A percentile compares a stretch with the other conserved stretches of the same genome.
Evolutionary conservation across 202 grass and related monocot genomes (phyloP).

Genomic region (Bolboschoenoplectus hybrid): DNA sequence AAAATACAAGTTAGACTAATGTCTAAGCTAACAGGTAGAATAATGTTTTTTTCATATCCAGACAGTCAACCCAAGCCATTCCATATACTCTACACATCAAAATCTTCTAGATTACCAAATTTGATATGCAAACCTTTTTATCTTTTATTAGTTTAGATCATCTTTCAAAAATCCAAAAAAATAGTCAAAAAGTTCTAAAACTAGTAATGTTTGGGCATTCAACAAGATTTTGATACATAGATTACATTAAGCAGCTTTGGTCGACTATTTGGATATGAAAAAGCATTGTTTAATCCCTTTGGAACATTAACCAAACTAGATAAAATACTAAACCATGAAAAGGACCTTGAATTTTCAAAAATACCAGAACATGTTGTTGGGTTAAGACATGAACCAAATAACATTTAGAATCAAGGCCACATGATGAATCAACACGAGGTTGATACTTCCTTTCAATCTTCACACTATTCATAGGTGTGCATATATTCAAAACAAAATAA

Average conservation of each 20-base stretch:
- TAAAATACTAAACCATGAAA: background rate
- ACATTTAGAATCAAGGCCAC: background rate
- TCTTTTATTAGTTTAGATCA: background rate
- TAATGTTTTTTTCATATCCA: background rate
- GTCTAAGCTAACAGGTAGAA: background rate
- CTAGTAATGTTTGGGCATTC: background rate
- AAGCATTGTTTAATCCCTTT: background rate
- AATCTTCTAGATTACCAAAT: background rate
- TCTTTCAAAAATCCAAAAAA: background rate
- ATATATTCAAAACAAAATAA: conserved; percentile 25
- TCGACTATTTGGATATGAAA: background rate
- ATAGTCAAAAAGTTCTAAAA: background rate
- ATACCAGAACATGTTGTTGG: background rate
- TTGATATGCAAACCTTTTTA: background rate
- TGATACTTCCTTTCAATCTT: background rate
- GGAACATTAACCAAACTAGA: background rate
- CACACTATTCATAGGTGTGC: background rate
- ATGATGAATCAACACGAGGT: background rate
- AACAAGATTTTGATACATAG: background rate
- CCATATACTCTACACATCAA: background rate
- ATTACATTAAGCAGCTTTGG: background rate
- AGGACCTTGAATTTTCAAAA: background rate
- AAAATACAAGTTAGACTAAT: background rate
- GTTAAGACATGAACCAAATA: conserved; percentile 8
- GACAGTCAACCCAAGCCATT: background rate